Percentiles rank a stretch among this genome's conserved stretches.
Evolutionary conservation across 306 rosid genomes (phyloP).

Genomic region (Cyamopsis tetragonoloba): DNA sequence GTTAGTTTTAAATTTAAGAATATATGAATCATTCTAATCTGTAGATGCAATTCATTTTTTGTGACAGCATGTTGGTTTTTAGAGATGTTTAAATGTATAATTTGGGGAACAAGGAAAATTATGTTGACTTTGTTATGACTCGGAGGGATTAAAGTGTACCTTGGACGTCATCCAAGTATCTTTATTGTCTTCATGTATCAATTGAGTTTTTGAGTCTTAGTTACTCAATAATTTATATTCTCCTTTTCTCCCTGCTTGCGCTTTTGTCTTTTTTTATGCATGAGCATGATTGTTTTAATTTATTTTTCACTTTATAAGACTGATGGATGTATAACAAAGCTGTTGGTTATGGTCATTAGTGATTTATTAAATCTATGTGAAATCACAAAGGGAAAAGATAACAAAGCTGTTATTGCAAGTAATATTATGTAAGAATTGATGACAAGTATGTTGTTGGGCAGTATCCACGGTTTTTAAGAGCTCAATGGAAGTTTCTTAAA

Average conservation of each 20-base stretch:
- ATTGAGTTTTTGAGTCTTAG: background rate
- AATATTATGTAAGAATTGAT: conserved; percentile 75
- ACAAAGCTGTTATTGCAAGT: conserved; percentile 98
- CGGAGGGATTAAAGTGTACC: background rate
- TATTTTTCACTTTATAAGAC: background rate
- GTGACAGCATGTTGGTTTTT: background rate
- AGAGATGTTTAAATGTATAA: background rate
- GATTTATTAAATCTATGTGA: conserved; percentile 91
- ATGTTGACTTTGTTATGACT: background rate
- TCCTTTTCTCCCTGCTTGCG: background rate
- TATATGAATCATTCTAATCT: background rate
- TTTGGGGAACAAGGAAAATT: background rate
- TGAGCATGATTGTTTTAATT: background rate
- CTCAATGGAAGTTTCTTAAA: conserved; percentile 95
- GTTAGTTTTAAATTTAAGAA: background rate
- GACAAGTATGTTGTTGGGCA: conserved; percentile 98
- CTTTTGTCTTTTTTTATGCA: background rate
- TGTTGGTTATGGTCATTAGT: conserved; percentile 99
- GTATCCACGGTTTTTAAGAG: conserved; percentile 93
- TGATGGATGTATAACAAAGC: conserved; percentile 33
- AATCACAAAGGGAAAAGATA: conserved; percentile 95
- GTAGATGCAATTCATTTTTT: background rate
- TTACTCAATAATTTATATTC: background rate
- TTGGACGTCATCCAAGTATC: background rate
- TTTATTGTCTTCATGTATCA: background rate